Evolutionary conservation across 2,329 filamentous ascomycete species (phyloP).

Genomic region (Aspergillus tubingensis): DNA sequence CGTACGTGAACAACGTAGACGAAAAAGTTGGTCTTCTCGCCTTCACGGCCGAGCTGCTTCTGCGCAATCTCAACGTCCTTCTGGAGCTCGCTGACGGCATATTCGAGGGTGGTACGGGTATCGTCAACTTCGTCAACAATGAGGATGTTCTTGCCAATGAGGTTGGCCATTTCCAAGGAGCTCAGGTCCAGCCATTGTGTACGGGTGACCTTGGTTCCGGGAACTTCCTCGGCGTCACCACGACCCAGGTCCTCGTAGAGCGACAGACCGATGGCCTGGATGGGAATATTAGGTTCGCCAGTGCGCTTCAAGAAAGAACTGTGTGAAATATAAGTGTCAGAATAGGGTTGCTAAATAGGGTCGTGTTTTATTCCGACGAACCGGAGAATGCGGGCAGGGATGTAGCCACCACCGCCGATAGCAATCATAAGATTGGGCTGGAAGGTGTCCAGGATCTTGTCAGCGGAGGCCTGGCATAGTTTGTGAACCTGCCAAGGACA

Average conservation of each 20-base stretch:
- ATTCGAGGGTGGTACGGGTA: conserved; percentile 90
- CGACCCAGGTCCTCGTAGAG: conserved; percentile 83
- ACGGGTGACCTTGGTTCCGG: conserved; percentile 91
- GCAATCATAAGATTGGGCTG: conserved; percentile 96
- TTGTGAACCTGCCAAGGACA: conserved; percentile 78
- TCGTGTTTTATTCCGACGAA: conserved; percentile 32
- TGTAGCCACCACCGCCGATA: conserved; percentile 95
- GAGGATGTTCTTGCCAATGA: conserved; percentile 86
- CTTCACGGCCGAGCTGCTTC: conserved; percentile 67
- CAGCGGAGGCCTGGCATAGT: conserved; percentile 85
- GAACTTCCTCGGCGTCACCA: conserved; percentile 67
- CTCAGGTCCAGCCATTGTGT: conserved; percentile 97
- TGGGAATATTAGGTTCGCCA: conserved; percentile 89
- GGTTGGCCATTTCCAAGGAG: conserved; percentile 80
- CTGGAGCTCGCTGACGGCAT: conserved; percentile 87
- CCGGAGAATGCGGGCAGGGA: conserved; percentile 93
- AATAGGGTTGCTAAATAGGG: neutral
- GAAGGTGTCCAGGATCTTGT: conserved; percentile 78
- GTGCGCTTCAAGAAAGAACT: conserved; percentile 89
- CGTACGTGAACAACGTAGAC: conserved; percentile 93
- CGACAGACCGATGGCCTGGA: conserved; percentile 97
- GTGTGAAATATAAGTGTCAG: conserved; percentile 16
- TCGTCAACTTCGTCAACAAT: conserved; percentile 97
- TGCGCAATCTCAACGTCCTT: conserved; percentile 89
- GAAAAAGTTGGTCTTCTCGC: conserved; percentile 80